These are phyloP conservation scores for Bauhinia variegata DNA, from an alignment of 306 rosid genomes.

Conservation along the genomic window DNA sequence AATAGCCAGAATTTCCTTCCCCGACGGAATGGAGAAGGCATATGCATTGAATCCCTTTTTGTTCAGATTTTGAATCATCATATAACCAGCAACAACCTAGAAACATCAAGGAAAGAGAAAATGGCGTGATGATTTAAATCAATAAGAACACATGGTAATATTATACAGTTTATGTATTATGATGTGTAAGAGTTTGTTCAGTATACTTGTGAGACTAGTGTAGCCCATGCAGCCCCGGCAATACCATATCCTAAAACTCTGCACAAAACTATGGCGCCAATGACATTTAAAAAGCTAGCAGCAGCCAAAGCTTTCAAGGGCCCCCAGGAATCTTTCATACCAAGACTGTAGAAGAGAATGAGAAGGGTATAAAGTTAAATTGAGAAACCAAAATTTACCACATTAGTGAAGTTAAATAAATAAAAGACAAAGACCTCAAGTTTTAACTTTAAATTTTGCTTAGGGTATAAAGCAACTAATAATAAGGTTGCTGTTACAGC, in stretches of 20 bases:
- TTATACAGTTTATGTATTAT: slow-evolving; percentile 9
- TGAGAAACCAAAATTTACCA: slow-evolving; percentile 22
- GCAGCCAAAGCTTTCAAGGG: slow-evolving; percentile 59
- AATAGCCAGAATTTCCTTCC: slow-evolving; percentile 57
- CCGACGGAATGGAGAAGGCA: slow-evolving; percentile 69
- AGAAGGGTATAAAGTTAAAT: slow-evolving; percentile 6
- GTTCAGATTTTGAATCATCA: slow-evolving; percentile 83
- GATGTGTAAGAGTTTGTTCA: slow-evolving; percentile 30
- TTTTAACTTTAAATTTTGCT: slow-evolving; percentile 14
- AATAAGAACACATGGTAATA: slow-evolving; percentile 24
- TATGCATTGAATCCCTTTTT: slow-evolving; percentile 72
- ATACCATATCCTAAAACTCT: slow-evolving; percentile 49
- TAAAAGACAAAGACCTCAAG: neutral
- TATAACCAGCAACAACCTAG: slow-evolving; percentile 82
- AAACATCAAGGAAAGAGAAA: slow-evolving; percentile 27
- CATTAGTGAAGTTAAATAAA: slow-evolving; percentile 19
- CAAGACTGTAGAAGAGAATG: slow-evolving; percentile 42
- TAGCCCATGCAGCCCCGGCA: slow-evolving; percentile 58
- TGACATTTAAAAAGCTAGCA: slow-evolving; percentile 46
- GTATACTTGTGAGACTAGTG: slow-evolving; percentile 52
- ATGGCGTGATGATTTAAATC: slow-evolving; percentile 11
- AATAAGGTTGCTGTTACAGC: slow-evolving; percentile 13
- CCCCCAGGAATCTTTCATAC: slow-evolving; percentile 64
- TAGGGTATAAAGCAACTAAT: slow-evolving; percentile 20
- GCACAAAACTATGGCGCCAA: slow-evolving; percentile 49